Conservation (phyloP, 2,329 filamentous ascomycete genomes). For the Colletotrichum truncatum region DNA sequence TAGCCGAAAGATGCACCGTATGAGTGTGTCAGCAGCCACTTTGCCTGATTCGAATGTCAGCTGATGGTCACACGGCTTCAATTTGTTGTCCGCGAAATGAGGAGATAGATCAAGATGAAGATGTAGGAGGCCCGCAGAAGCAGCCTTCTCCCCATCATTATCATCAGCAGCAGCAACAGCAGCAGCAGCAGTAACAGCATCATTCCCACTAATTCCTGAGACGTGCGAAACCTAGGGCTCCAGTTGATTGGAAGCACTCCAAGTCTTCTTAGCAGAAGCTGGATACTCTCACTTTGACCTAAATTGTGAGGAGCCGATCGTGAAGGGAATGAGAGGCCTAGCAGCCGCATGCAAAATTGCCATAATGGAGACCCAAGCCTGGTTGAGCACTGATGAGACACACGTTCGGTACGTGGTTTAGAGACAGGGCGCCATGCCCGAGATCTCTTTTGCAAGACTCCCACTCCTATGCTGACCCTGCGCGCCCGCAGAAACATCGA, state of each 20-base stretch:
- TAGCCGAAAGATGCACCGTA: no score
- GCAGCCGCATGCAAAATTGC: background rate
- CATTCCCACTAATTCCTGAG: background rate
- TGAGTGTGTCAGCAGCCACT: background rate
- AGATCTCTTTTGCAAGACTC: background rate
- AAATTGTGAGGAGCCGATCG: background rate
- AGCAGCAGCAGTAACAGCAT: no score
- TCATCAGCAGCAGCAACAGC: no score
- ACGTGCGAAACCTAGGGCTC: background rate
- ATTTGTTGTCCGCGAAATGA: background rate
- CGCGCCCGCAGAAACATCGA: background rate
- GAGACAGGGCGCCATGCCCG: background rate
- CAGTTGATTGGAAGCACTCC: no score
- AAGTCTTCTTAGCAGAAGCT: no score
- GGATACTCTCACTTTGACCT: background rate
- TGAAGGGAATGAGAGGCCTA: background rate
- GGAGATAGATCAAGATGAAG: background rate
- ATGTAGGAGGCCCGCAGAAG: no score
- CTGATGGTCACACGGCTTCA: background rate
- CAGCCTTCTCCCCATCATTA: no score
- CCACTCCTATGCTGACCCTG: background rate
- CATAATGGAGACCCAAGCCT: background rate
- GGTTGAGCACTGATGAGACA: background rate
- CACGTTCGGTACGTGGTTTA: background rate
- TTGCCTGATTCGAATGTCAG: background rate